A percentile compares a stretch with the other conserved stretches of the same genome.
Evolutionary conservation across 2,329 filamentous ascomycete genomes (phyloP).

Genomic region (Botrytis paeoniae): DNA sequence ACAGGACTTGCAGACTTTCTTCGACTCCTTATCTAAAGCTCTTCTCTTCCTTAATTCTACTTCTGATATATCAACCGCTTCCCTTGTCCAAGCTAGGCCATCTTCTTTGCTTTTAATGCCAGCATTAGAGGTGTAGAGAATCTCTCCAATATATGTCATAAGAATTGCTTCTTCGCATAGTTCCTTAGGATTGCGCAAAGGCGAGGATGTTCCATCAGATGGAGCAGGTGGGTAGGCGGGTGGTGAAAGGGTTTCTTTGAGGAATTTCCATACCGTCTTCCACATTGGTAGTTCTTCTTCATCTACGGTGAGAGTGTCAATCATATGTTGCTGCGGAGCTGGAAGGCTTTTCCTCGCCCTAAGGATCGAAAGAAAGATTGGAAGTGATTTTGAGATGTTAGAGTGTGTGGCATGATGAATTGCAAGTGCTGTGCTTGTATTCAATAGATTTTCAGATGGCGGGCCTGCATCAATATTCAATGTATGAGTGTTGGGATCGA

Average conservation of each 20-base stretch:
- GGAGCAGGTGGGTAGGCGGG: constrained; percentile 69
- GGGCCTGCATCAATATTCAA: constrained; percentile 55
- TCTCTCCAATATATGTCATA: constrained; percentile 90
- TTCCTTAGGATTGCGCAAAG: constrained; percentile 61
- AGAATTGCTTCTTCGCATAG: constrained; percentile 82
- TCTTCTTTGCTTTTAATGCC: constrained; percentile 51
- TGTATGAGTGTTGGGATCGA: constrained; percentile 62
- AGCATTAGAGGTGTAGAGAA: constrained; percentile 67
- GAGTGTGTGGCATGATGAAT: constrained; percentile 71
- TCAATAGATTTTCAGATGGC: constrained; percentile 72
- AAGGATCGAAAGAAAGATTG: constrained; percentile 81
- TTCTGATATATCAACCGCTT: constrained; percentile 79
- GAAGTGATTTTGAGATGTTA: constrained; percentile 67
- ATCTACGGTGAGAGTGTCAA: constrained; percentile 21
- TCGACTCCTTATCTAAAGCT: constrained; percentile 39
- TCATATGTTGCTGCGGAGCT: constrained; percentile 34
- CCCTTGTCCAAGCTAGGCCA: constrained; percentile 84
- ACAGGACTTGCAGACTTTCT: constrained; percentile 71
- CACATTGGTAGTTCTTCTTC: constrained; percentile 28
- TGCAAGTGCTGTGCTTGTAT: constrained; percentile 72
- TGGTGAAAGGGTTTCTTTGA: constrained; percentile 40
- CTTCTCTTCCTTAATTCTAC: constrained; percentile 52
- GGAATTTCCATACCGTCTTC: constrained; percentile 33
- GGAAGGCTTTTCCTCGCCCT: constrained; percentile 67
- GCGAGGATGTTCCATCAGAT: constrained; percentile 64